Base-by-base conservation (phyloP, 257 asterid species). In the Asclepias syriaca region DNA sequence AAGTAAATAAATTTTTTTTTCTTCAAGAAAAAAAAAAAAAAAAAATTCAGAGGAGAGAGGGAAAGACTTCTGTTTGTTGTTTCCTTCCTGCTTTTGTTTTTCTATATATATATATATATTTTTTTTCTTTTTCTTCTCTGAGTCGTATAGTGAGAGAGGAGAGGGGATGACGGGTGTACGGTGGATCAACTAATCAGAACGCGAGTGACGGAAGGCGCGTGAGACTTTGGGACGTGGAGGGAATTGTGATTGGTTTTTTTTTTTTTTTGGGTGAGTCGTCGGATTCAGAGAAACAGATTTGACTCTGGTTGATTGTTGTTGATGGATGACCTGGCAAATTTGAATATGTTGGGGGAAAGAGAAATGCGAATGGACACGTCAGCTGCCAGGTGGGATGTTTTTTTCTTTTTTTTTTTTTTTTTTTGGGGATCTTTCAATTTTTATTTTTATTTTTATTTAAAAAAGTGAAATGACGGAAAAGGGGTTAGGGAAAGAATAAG, bases 301-400 rank as follows among this genome's bases (percentile, higher is more conserved):
- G 10, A 49, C 71, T 14, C 45, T 67, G 8, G 53, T 67, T 48
- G 27, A 53, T 22, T 24, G 71, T 48, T 67, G 39, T 53, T 24
- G 75, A 54, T n/a, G 5, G 45, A 58, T 60, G 74, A 69, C 75
- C 51, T 75, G 49, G 59, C 65, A 64, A 71, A 37, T 50, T 65
- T 18, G 24, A 61, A 54, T 49, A 68, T 27, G 40, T 68, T 49
- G 64, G 43, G 69, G 15, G 39, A 60, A 54, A 57, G 43, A 1
- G 10, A 75, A 16, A 58, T 50, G 53, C 13, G 29, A 68, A 65
- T 24, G 55, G 65, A 75, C 81, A 72, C 80, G 78, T 76, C 66
- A 57, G 71, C 15, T 34, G 73, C 66, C 79, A 69, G 63, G 74
- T 69, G 59, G 76, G 75, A 29, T 1, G 29, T 13, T 46, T 13